These are phyloP conservation scores for Reticulascus tulasneorum DNA, from an alignment of 2,329 filamentous ascomycete genomes.

Conservation along the genomic window DNA sequence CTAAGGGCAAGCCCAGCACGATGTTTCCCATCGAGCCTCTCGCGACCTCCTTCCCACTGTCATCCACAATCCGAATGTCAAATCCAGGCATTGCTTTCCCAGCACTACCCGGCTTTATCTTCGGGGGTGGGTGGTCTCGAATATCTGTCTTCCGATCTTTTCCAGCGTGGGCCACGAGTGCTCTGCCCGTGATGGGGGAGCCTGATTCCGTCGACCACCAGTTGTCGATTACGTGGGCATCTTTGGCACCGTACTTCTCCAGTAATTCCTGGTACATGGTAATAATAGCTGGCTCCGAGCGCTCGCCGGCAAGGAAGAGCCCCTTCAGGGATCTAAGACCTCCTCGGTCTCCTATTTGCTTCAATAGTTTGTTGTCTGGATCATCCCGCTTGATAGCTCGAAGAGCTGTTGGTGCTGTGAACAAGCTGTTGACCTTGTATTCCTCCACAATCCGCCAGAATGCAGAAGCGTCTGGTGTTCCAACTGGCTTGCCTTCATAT, in stretches of 20 bases:
- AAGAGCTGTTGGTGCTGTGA: conserved; percentile 83
- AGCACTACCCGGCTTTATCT: conserved; percentile 78
- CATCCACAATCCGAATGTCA: conserved; percentile 79
- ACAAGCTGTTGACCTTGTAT: conserved; percentile 78
- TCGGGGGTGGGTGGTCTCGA: conserved; percentile 38
- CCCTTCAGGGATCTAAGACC: conserved; percentile 69
- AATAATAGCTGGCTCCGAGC: conserved; percentile 83
- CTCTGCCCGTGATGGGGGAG: conserved; percentile 54
- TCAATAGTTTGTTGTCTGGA: conserved; percentile 65
- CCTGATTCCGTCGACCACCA: conserved; percentile 60
- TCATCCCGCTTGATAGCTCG: conserved; percentile 85
- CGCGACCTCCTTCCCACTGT: conserved; percentile 68
- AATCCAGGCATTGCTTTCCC: conserved; percentile 92
- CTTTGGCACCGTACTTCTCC: conserved; percentile 58
- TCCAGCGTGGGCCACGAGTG: conserved; percentile 55
- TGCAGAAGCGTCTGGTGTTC: conserved; percentile 79
- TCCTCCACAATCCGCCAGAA: conserved; percentile 88
- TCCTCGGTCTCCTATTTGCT: conserved; percentile 58
- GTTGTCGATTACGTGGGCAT: conserved; percentile 55
- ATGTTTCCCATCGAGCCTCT: conserved; percentile 84
- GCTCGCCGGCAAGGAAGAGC: conserved; percentile 83
- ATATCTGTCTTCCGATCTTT: conserved; percentile 43
- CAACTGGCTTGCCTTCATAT: conserved; percentile 91
- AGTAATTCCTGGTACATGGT: conserved; percentile 76
- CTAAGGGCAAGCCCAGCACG: conserved; percentile 75